A percentile compares a stretch with the other conserved stretches of the same genome.
Conservation (phyloP, 176 grass and related monocot genomes). For the Aegilops speltoides region DNA sequence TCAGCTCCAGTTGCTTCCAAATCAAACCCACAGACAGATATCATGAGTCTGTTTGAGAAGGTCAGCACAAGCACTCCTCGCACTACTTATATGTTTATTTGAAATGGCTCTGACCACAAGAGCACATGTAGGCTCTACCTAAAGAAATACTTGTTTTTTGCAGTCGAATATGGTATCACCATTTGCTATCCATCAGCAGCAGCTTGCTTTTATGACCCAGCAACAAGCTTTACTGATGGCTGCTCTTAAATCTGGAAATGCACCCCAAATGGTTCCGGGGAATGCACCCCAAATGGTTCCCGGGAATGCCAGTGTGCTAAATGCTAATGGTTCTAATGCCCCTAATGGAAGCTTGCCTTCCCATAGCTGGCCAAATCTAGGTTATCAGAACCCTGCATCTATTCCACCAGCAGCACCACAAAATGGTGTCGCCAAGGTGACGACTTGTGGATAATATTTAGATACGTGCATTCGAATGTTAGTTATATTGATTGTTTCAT, state of each 20-base stretch:
- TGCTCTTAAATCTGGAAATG: conserved; percentile 75
- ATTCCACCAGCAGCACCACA: conserved; percentile 44
- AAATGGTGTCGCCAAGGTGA: conserved; percentile 54
- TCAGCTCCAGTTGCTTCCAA: conserved; percentile 53
- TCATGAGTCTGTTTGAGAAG: conserved; percentile 99
- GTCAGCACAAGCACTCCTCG: conserved; percentile 33
- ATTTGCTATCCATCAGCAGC: conserved; percentile 85
- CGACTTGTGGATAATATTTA: not conserved
- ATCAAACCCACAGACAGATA: conserved; percentile 73
- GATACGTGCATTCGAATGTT: not conserved
- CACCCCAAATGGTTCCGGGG: conserved; percentile 42
- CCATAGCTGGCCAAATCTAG: conserved; percentile 64
- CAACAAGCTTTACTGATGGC: conserved; percentile 95
- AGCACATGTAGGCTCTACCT: conserved; percentile 29
- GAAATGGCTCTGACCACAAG: not conserved
- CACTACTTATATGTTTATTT: not conserved
- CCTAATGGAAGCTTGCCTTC: conserved; percentile 40
- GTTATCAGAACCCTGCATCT: conserved; percentile 60
- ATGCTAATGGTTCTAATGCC: conserved; percentile 39
- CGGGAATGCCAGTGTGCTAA: conserved; percentile 51
- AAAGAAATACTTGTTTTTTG: conserved; percentile 28
- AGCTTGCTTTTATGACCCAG: conserved; percentile 79
- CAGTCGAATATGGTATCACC: conserved; percentile 95
- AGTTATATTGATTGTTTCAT: not conserved
- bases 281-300: conserved; percentile 42